Percentiles rank a stretch among this genome's conserved stretches.
Evolutionary conservation across 2,329 filamentous ascomycete species (phyloP).

Genomic region (Phoma sp.): DNA sequence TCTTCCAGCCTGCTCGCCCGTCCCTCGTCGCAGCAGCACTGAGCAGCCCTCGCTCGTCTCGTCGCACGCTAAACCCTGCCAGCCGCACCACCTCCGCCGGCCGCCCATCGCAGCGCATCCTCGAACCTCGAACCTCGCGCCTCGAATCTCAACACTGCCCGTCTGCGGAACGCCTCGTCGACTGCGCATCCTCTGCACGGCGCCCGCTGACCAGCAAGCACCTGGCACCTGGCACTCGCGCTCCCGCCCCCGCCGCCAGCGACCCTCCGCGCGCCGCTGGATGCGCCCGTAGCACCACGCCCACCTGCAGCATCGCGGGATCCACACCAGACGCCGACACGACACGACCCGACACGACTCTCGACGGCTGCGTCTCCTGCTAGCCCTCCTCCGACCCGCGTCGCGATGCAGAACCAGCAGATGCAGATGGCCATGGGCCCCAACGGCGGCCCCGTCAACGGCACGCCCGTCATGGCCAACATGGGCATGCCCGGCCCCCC

Average conservation of each 20-base stretch:
- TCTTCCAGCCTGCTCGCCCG: background rate
- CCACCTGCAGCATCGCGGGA: constrained; percentile 3
- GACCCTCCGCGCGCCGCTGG: constrained; percentile 17
- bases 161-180: constrained; percentile 10
- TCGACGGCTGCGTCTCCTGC: background rate
- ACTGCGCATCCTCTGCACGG: constrained; percentile 17
- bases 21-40: background rate
- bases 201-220: background rate
- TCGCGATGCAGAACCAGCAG: constrained; percentile 54
- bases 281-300: constrained; percentile 23
- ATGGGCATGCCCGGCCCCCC: constrained; percentile 38
- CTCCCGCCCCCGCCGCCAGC: constrained; percentile 21
- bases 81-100: constrained; percentile 15
- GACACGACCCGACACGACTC: background rate
- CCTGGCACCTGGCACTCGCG: background rate
- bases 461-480: constrained; percentile 72
- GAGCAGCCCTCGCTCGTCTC: background rate
- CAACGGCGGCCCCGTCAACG: constrained; percentile 66
- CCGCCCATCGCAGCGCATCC: constrained; percentile 21
- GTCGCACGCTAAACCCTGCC: background rate
- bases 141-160: background rate
- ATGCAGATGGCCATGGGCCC: constrained; percentile 74
- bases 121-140: background rate
- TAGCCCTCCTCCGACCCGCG: constrained; percentile 12
- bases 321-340: background rate